Base-by-base conservation (phyloP, 2,329 filamentous ascomycete genomes). In the Trichoderma sp. region DNA sequence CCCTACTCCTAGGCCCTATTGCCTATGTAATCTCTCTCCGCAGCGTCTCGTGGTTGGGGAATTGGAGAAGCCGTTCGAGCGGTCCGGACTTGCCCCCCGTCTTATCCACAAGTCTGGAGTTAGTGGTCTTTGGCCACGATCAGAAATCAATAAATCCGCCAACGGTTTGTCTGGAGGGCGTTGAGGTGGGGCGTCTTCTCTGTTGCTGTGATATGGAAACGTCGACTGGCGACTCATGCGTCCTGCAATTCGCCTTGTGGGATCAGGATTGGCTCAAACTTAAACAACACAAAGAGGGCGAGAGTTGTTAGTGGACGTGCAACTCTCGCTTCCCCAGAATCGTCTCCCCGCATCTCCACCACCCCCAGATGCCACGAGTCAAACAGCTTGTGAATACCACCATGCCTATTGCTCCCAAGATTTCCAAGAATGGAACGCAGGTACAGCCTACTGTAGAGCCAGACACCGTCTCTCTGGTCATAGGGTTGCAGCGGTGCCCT, bases 341-440 rank as follows among this genome's bases (percentile, higher is more conserved):
- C 27, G 24, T 27, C 31, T 63, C 66, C 45, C 66, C 66, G 66
- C 67, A 31, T 62, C 67, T 71, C 67, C 67, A 71, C 67, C 67
- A 56, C 21, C n/a, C 38, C 38, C 3, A 11, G 12, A 3, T 21
- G 35, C 33, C 59, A 63, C 60, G 67, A 62, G 67, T 62, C 67
- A 45, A 71, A 60, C 67, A 71, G 8, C 35, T 41, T 29, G 3
- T 45, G 45, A 11, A 53, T 56, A 59, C 31, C 45, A 56, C 50
- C 50, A 56, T 35, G 18, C 60, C 60, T 35, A 14, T n/a, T 21
- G 18, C 31, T 33, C 33, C 18, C 60, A 35, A 35, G 27, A 63
- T n/a, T 45, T 18, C 41, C 16, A 45, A 18, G 41, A 9, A 18
- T 8, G 16, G 14, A 63, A 71, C 67, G 67, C 53, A 56, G 67